Evolutionary conservation across 2,329 filamentous ascomycete genomes (phyloP).

Genomic region (Exophiala calicioides): DNA sequence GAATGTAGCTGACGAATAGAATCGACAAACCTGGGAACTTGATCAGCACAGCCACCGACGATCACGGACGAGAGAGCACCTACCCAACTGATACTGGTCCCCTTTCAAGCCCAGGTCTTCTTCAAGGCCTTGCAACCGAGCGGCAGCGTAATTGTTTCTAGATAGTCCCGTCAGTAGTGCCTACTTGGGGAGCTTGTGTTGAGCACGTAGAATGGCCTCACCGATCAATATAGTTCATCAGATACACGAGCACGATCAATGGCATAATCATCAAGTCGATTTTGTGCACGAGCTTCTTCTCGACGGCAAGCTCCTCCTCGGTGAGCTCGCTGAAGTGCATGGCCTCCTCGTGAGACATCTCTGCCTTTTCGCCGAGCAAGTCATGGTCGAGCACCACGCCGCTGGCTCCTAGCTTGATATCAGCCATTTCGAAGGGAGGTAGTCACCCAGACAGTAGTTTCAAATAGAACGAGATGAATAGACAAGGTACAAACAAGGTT

Average conservation of each 20-base stretch:
- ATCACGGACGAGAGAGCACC: neutral
- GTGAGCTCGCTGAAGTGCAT: slow-evolving; percentile 28
- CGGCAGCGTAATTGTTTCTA: slow-evolving; percentile 51
- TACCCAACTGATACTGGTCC: slow-evolving; percentile 18
- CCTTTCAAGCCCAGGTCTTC: slow-evolving; percentile 39
- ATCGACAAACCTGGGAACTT: slow-evolving; percentile 39
- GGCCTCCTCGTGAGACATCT: slow-evolving; percentile 25
- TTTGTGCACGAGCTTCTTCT: slow-evolving; percentile 41
- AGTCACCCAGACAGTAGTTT: neutral
- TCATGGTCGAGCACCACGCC: slow-evolving; percentile 25
- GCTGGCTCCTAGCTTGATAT: slow-evolving; percentile 9
- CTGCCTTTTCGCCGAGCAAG: slow-evolving; percentile 25
- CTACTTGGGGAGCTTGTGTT: neutral
- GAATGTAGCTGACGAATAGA: slow-evolving; percentile 48
- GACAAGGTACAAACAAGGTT: too few relatives aligned
- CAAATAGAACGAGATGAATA: slow-evolving; percentile 1
- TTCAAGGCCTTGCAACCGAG: slow-evolving; percentile 46
- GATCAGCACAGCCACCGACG: neutral
- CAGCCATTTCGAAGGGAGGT: slow-evolving; percentile 14
- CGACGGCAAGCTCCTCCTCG: slow-evolving; percentile 38
- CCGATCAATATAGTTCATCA: slow-evolving; percentile 50
- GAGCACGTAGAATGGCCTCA: slow-evolving; percentile 31
- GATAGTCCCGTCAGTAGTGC: neutral
- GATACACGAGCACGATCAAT: slow-evolving; percentile 56
- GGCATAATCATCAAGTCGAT: slow-evolving; percentile 43